Percentiles rank a stretch among this genome's conserved stretches.
Conservation (phyloP, 257 asterid genomes). For the Thymus mandschuricus region DNA sequence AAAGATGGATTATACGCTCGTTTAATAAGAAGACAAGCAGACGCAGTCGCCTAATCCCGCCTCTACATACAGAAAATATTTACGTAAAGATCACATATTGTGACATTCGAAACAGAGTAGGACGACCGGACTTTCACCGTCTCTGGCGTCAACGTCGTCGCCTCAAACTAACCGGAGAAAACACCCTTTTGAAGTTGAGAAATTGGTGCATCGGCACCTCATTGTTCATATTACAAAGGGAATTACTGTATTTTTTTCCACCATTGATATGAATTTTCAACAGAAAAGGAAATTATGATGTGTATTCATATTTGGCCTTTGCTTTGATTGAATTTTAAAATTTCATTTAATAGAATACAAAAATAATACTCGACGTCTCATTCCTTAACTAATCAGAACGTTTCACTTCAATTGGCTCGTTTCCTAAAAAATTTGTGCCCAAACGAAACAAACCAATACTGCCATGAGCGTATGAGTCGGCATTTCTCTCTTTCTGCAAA, state of each 20-base stretch:
- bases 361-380: too few relatives aligned
- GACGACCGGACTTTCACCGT: neutral
- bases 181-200: neutral
- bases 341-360: too few relatives aligned
- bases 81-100: constrained; percentile 12
- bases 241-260: neutral
- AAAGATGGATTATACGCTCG: constrained; percentile 85
- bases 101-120: constrained; percentile 10
- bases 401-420: too few relatives aligned
- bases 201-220: constrained; percentile 28
- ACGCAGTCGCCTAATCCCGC: constrained; percentile 63
- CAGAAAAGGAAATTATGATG: too few relatives aligned
- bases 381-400: too few relatives aligned
- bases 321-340: too few relatives aligned
- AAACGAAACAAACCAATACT: too few relatives aligned
- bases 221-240: neutral
- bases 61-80: constrained; percentile 15
- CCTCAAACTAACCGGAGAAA: neutral
- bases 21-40: constrained; percentile 75
- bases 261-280: neutral
- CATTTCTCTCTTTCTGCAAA: neutral
- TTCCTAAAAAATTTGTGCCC: too few relatives aligned
- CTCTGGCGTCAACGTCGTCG: neutral
- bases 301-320: neutral
- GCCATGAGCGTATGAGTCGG: neutral